Percentiles rank a stretch among this genome's conserved stretches.
Conservation (phyloP, 1,284 basidiomycete genomes). For the Bjerkandera adusta region DNA sequence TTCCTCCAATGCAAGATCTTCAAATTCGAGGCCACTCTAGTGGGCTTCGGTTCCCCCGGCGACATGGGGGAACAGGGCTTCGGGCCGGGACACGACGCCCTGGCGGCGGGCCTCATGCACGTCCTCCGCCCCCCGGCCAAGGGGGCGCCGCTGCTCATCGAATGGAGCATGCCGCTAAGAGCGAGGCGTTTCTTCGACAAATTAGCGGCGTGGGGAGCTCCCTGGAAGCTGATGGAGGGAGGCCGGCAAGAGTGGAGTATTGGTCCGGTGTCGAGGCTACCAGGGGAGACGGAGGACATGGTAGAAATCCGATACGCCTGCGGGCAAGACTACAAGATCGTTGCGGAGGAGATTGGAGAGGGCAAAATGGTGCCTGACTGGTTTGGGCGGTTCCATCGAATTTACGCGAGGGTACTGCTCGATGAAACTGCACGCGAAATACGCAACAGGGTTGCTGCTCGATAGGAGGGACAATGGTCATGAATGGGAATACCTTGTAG, state of each 20-base stretch:
- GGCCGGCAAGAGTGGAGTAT: conserved; percentile 15
- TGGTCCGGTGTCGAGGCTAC: conserved; percentile 1
- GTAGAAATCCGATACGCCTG: conserved; percentile 13
- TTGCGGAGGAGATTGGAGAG: conserved; percentile 10
- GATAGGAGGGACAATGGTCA: too few species aligned
- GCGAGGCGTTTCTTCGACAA: conserved; percentile 11
- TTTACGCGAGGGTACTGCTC: conserved; percentile 14
- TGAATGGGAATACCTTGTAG: background rate
- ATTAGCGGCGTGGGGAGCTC: conserved; percentile 14
- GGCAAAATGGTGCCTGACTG: conserved; percentile 16
- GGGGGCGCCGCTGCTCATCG: conserved; percentile 11
- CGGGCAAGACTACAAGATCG: conserved; percentile 15
- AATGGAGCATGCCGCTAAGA: conserved; percentile 7
- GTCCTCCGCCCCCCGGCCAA: conserved; percentile 8
- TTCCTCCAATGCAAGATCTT: conserved; percentile 8
- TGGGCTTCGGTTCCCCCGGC: background rate
- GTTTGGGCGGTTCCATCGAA: conserved; percentile 11
- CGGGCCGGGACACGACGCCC: conserved; percentile 6
- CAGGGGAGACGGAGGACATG: conserved; percentile 7
- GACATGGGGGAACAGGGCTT: conserved; percentile 14
- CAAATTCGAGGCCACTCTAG: background rate
- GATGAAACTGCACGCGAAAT: conserved; percentile 13
- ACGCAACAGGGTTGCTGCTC: conserved; percentile 13
- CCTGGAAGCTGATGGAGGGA: conserved; percentile 16
- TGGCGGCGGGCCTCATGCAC: conserved; percentile 5